phyloP scores from a whole-genome alignment of 1,139 yeast genomes.

The Pichia terricola region DNA sequence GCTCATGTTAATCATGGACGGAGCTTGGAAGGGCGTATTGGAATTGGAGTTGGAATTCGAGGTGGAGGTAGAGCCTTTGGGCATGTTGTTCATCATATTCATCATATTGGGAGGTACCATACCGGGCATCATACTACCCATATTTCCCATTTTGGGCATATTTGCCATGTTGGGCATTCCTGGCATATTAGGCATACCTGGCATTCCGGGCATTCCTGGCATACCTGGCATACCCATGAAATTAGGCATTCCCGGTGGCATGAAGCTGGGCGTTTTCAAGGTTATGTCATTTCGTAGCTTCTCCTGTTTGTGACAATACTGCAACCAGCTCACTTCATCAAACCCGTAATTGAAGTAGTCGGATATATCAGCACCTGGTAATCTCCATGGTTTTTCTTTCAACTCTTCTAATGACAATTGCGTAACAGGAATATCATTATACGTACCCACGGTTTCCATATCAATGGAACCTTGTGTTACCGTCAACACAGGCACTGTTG shows the following conservation, averaged over 20 bases:
- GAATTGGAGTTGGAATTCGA: conserved; percentile 17
- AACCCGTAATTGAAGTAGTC: conserved; percentile 96
- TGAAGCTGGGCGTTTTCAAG: conserved; percentile 23
- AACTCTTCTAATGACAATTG: conserved; percentile 74
- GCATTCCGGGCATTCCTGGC: conserved; percentile 2
- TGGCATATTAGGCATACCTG: conserved; percentile 11
- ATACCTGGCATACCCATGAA: conserved; percentile 24
- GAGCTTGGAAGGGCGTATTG: conserved; percentile 14
- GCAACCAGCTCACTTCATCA: conserved; percentile 93
- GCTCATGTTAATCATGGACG: too few relatives aligned
- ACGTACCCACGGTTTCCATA: conserved; percentile 67
- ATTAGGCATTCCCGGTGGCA: conserved; percentile 32
- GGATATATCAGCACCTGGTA: conserved; percentile 89
- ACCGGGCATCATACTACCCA: conserved; percentile 8
- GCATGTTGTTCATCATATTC: not conserved
- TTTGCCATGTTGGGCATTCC: conserved; percentile 2
- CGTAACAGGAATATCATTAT: conserved; percentile 77
- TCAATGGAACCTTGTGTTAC: conserved; percentile 36
- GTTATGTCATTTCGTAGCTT: conserved; percentile 60
- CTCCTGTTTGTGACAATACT: conserved; percentile 85
- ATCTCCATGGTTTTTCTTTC: conserved; percentile 95
- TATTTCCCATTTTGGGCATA: conserved; percentile 26
- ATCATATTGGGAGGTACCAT: conserved; percentile 14
- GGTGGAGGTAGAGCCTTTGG: not conserved
- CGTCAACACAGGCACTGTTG: conserved; percentile 21